Evolutionary conservation across 2,329 filamentous ascomycete species (phyloP).

Genomic region (Aspergillus eucalypticola): DNA sequence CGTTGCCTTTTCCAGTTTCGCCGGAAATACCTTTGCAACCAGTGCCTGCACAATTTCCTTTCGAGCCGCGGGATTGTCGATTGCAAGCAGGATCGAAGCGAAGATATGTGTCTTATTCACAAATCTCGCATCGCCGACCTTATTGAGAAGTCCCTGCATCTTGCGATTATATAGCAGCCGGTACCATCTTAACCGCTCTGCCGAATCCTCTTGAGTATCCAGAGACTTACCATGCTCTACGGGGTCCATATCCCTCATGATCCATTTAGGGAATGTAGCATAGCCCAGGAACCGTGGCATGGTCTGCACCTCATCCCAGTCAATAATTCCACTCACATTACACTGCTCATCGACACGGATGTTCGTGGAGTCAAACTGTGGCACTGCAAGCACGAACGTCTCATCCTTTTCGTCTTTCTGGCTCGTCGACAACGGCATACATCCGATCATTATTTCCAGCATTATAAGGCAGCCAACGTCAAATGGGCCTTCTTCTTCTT

Average conservation of each 20-base stretch:
- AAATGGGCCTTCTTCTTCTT: background rate
- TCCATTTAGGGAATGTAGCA: slow-evolving; percentile 3
- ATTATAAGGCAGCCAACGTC: background rate
- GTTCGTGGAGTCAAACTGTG: background rate
- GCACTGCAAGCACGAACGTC: background rate
- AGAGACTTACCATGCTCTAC: background rate
- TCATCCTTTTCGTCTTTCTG: background rate
- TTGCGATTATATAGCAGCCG: slow-evolving; percentile 3
- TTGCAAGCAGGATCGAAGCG: background rate
- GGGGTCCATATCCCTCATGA: background rate
- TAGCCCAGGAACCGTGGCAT: slow-evolving; percentile 7
- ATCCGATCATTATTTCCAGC: slow-evolving; percentile 5
- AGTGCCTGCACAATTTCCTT: background rate
- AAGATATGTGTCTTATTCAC: slow-evolving; percentile 1
- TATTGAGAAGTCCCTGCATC: background rate
- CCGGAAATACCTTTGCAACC: background rate
- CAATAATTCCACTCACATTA: background rate
- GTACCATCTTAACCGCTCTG: background rate
- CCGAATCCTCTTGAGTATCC: background rate
- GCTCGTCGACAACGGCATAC: background rate
- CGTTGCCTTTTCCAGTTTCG: background rate
- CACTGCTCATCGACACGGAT: background rate
- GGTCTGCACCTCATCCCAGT: slow-evolving; percentile 6
- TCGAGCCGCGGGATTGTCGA: background rate
- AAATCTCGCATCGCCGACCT: background rate